Evolutionary conservation across 1,139 yeast genomes (phyloP).

Genomic region (Saccharomyces hybrid): DNA sequence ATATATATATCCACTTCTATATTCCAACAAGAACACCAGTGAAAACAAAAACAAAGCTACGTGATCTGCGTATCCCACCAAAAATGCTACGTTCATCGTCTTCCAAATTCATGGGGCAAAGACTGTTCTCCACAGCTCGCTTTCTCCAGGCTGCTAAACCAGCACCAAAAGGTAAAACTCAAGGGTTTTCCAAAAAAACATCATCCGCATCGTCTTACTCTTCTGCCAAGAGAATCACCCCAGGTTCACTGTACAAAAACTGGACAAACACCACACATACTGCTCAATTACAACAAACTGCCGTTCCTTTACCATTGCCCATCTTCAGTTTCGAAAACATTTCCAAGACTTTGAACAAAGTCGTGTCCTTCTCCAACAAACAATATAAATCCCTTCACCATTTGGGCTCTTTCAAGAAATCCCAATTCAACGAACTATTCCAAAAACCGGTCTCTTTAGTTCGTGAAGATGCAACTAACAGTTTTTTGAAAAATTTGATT

Average conservation of each 20-base stretch:
- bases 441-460: conserved; percentile 50
- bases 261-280: conserved; percentile 29
- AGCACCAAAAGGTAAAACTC: conserved; percentile 22
- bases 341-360: conserved; percentile 13
- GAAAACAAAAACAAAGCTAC: neutral
- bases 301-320: conserved; percentile 20
- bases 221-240: conserved; percentile 23
- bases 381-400: conserved; percentile 25
- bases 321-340: conserved; percentile 17
- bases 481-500: conserved; percentile 15
- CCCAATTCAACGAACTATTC: conserved; percentile 59
- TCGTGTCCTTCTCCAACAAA: conserved; percentile 17
- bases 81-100: neutral
- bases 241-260: conserved; percentile 26
- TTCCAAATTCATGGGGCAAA: neutral
- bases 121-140: neutral
- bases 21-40: neutral
- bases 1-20: neutral
- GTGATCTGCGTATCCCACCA: neutral
- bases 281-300: conserved; percentile 20
- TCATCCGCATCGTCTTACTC: conserved; percentile 16
- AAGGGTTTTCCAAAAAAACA: conserved; percentile 25
- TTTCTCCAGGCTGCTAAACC: conserved; percentile 12
- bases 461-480: conserved; percentile 31
- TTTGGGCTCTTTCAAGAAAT: conserved; percentile 55